Evolutionary conservation across 768 basidiomycete genomes (phyloP).

Genomic region (Russula compacta): DNA sequence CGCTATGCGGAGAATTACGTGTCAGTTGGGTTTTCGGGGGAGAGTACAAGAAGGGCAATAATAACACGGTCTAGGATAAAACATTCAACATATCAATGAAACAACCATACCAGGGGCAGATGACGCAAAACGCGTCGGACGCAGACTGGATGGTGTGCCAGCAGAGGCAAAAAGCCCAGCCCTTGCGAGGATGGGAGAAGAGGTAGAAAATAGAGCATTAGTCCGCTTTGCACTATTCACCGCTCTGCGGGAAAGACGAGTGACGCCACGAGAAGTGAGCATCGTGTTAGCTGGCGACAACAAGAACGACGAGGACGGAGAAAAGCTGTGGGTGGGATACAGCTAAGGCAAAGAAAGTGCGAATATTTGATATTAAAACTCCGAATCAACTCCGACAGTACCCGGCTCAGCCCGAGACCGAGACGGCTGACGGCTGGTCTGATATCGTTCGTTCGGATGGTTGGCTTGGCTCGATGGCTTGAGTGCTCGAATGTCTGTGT

Average conservation of each 20-base stretch:
- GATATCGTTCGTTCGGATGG: not conserved
- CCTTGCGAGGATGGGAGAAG: conserved; percentile 44
- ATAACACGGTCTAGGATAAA: not conserved
- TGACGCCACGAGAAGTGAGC: conserved; percentile 81
- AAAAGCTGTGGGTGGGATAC: conserved; percentile 13
- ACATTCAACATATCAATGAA: not conserved
- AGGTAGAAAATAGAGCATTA: conserved; percentile 73
- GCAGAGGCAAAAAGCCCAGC: conserved; percentile 37
- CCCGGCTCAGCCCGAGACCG: not conserved
- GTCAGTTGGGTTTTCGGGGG: conserved; percentile 19
- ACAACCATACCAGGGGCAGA: conserved; percentile 44
- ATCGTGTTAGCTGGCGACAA: conserved; percentile 42
- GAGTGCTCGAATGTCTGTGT: not conserved
- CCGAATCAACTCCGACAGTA: conserved; percentile 15
- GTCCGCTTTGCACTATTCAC: conserved; percentile 66
- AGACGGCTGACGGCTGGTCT: too few relatives aligned
- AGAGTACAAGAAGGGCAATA: conserved; percentile 15
- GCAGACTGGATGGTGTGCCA: conserved; percentile 40
- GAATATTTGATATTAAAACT: conserved; percentile 4
- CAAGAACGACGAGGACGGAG: conserved; percentile 18
- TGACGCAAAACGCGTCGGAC: conserved; percentile 40
- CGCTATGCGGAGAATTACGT: conserved; percentile 34
- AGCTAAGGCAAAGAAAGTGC: not conserved
- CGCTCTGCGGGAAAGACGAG: conserved; percentile 81
- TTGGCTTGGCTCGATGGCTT: not conserved